Base-by-base conservation (phyloP, 2,329 filamentous ascomycete genomes). In the Geosmithia flava region DNA sequence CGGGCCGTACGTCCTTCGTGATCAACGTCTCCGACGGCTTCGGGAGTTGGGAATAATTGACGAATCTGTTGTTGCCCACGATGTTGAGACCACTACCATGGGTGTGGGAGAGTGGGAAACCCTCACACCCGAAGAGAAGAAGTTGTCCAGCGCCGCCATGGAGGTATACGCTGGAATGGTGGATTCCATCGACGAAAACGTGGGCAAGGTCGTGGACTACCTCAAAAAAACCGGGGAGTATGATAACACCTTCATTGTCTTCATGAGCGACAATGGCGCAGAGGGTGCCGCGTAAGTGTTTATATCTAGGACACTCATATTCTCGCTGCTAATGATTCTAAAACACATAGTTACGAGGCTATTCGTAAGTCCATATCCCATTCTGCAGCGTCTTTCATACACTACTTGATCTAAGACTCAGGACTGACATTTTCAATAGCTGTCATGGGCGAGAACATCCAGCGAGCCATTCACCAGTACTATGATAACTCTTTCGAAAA, bases 231-330 rank as follows among this genome's bases (percentile, higher is more conserved):
- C 66, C 2, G 69, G 65, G 44, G 71, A 76, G 53, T 61, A 74
- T 2, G 72, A 76, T 49, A 75, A 76, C 53, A 77, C 72, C 6
- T 69, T 76, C 49, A 64, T 77, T 41, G 65, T 69, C 55, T 76
- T 76, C 63, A 68, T 76, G 66, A 71, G 67, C 7, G 72, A 76
- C 55, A 75, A 76, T 48, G 72, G 72, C 2, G 72, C 72, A n/a
- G 72, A 76, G 53, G 72, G 72, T 19, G 74, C 74, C 11, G 68
- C 70, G 3, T 74, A 77, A 51, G 76, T 81, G 55, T 75, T 76
- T 4, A 71, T 74, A 47, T 78, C 6, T 30, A 7, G 29, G 11
- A 30, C 7, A 30, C 29, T 30, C 29, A 30, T 7, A 6, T 30
- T 11, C 7, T 7, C 29, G 11, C 29, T 7, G 6, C 29, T 11